A percentile compares a stretch with the other conserved stretches of the same genome.
Conservation (phyloP, 2,329 filamentous ascomycete species). For the Achaetomium macrosporum region DNA sequence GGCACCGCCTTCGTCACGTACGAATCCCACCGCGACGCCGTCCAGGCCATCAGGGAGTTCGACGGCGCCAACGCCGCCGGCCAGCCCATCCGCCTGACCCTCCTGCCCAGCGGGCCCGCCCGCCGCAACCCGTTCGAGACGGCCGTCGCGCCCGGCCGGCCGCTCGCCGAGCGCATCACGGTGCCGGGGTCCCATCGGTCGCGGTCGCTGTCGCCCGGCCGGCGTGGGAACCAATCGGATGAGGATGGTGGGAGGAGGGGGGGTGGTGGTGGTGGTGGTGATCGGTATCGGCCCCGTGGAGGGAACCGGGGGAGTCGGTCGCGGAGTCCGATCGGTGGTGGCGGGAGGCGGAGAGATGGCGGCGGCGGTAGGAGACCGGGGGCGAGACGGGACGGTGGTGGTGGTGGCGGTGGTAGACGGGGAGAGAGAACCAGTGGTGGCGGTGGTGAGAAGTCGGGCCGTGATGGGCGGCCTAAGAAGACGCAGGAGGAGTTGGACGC, state of each 20-base stretch:
- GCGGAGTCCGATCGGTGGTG: slow-evolving; percentile 53
- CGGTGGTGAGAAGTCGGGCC: slow-evolving; percentile 37
- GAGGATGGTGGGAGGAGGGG: slow-evolving; percentile 58
- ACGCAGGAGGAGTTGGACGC: slow-evolving; percentile 88
- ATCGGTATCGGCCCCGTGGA: slow-evolving; percentile 64
- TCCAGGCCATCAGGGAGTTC: slow-evolving; percentile 69
- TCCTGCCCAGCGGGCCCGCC: slow-evolving; percentile 53
- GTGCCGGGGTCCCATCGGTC: slow-evolving; percentile 46
- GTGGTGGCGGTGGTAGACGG: slow-evolving; percentile 34
- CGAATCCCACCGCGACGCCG: slow-evolving; percentile 62
- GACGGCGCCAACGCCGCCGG: slow-evolving; percentile 87
- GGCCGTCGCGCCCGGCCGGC: slow-evolving; percentile 49
- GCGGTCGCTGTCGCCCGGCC: slow-evolving; percentile 52
- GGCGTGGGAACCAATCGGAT: slow-evolving; percentile 30
- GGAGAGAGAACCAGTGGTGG: slow-evolving; percentile 32
- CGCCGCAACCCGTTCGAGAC: slow-evolving; percentile 53
- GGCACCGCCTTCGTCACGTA: slow-evolving; percentile 83
- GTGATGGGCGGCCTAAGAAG: slow-evolving; percentile 64
- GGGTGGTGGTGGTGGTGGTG: no score
- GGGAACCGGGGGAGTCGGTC: slow-evolving; percentile 44
- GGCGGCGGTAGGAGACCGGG: slow-evolving; percentile 28
- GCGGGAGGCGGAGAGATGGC: slow-evolving; percentile 31
- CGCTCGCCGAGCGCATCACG: slow-evolving; percentile 57
- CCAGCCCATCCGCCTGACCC: slow-evolving; percentile 70
- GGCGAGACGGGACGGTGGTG: slow-evolving; percentile 34